phyloP scores from a whole-genome alignment of 2,329 filamentous ascomycete species.

The Venturia aucupariae region DNA sequence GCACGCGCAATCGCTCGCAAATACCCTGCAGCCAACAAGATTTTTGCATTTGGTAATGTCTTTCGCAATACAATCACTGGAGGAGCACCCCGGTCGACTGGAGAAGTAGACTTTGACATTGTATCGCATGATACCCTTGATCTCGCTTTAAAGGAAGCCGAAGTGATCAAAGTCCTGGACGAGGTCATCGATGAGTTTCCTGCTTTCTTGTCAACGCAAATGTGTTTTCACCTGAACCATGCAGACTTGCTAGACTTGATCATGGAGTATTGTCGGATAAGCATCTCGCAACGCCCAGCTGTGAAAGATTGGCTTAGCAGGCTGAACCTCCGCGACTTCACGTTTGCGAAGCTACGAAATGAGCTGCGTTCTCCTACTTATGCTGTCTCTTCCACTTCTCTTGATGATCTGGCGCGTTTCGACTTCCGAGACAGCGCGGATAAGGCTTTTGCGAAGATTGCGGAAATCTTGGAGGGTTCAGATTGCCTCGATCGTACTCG shows the following conservation, averaged over 20 bases:
- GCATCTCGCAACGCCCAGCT: conserved; percentile 53
- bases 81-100: conserved; percentile 71
- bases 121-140: conserved; percentile 75
- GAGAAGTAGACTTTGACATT: conserved; percentile 94
- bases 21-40: conserved; percentile 57
- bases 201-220: conserved; percentile 56
- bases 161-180: conserved; percentile 88
- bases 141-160: conserved; percentile 80
- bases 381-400: conserved; percentile 75
- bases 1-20: conserved; percentile 74
- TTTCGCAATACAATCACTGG: conserved; percentile 72
- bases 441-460: conserved; percentile 58
- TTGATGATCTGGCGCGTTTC: conserved; percentile 84
- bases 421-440: conserved; percentile 77
- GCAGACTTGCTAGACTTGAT: conserved; percentile 76
- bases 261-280: conserved; percentile 83
- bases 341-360: conserved; percentile 73
- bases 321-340: conserved; percentile 70
- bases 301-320: conserved; percentile 81
- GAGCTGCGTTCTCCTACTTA: conserved; percentile 75
- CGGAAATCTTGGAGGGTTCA: conserved; percentile 45
- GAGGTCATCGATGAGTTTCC: conserved; percentile 80
- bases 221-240: conserved; percentile 89
- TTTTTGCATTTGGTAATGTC: conserved; percentile 79
- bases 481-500: conserved; percentile 43